Evolutionary conservation across 352 stramenopile genomes (phyloP).

Genomic region (Globisporangium spiculum): DNA sequence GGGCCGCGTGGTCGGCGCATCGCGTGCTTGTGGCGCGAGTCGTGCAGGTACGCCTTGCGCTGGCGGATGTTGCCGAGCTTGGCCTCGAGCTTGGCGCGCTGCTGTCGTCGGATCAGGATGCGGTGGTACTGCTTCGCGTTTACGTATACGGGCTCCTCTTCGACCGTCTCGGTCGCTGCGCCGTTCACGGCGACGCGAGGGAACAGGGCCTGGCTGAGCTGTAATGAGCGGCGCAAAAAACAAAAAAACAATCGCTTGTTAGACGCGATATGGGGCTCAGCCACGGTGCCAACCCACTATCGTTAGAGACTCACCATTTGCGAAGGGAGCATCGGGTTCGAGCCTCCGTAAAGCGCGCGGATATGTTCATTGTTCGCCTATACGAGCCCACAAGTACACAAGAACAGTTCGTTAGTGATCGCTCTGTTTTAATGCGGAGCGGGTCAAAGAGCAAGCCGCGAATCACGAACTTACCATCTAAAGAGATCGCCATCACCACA

Average conservation of each 20-base stretch:
- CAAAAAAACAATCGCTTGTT: background rate
- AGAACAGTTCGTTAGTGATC: background rate
- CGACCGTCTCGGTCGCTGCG: constrained; percentile 44
- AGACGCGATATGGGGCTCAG: background rate
- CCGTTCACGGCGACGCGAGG: constrained; percentile 42
- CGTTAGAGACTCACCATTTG: constrained; percentile 63
- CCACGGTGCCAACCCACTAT: background rate
- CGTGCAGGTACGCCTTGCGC: constrained; percentile 85
- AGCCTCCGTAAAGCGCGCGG: constrained; percentile 74
- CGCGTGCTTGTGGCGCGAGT: constrained; percentile 85
- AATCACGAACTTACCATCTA: constrained; percentile 10
- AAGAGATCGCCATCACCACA: background rate
- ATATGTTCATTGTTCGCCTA: constrained; percentile 81
- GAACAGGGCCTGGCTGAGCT: constrained; percentile 60
- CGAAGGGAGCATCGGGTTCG: constrained; percentile 80
- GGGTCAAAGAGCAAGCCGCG: background rate
- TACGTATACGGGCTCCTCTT: constrained; percentile 88
- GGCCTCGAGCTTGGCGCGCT: constrained; percentile 83
- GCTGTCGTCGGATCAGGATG: constrained; percentile 87
- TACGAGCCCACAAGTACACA: constrained; percentile 16
- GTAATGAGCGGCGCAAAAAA: background rate
- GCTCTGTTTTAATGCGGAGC: background rate
- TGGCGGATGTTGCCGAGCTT: constrained; percentile 78
- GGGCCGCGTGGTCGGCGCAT: constrained; percentile 82
- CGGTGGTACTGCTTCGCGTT: constrained; percentile 91